These are phyloP conservation scores for Selaginella tamariscina DNA, from an alignment of 75 land plant genomes.

Conservation along the genomic window DNA sequence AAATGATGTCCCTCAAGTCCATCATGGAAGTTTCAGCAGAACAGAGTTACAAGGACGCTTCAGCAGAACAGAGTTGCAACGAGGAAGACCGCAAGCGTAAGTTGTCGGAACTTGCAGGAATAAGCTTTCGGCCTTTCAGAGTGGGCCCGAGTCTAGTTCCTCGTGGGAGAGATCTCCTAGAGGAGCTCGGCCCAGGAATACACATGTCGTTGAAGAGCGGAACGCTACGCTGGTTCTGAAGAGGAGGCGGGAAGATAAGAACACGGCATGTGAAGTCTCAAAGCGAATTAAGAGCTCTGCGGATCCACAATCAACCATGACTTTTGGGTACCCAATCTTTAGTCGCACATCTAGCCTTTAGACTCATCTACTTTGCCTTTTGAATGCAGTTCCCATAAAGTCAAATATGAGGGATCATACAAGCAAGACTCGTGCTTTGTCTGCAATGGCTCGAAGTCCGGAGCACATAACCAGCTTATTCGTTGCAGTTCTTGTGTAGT, in stretches of 20 bases:
- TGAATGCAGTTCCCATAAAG: not conserved
- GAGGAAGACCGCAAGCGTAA: not conserved
- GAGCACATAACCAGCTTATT: not conserved
- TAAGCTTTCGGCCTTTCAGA: not conserved
- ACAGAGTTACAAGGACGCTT: not conserved
- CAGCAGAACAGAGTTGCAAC: not conserved
- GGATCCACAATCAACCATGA: not conserved
- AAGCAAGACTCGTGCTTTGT: not conserved
- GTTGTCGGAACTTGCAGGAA: not conserved
- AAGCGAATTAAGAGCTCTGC: not conserved
- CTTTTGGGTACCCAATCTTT: not conserved
- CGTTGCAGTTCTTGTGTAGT: not conserved
- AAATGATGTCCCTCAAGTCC: not conserved
- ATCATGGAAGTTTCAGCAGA: not conserved
- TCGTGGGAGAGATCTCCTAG: not conserved
- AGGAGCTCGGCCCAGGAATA: not conserved
- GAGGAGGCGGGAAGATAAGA: not conserved
- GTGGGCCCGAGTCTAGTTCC: not conserved
- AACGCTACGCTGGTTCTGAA: not conserved
- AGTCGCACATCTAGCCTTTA: too few relatives aligned
- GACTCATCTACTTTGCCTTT: not conserved
- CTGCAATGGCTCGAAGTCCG: not conserved
- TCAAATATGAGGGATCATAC: not conserved
- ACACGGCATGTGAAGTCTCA: not conserved
- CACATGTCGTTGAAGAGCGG: not conserved